Conservation (phyloP, 2,329 filamentous ascomycete genomes). For the Penicillium oxalicum region DNA sequence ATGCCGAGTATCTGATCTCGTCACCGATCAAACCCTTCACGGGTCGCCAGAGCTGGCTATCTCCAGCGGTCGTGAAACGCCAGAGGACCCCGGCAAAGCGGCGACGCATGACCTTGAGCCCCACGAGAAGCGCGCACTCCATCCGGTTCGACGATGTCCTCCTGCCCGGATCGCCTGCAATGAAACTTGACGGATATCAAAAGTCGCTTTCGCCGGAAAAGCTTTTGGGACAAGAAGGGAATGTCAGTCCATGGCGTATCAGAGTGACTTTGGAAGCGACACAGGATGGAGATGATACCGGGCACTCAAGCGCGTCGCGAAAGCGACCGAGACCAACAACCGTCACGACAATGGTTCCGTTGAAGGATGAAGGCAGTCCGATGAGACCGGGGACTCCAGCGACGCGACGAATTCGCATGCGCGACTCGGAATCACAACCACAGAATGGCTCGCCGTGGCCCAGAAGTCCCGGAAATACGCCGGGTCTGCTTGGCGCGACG, state of each 20-base stretch:
- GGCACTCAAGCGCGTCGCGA: slow-evolving; percentile 25
- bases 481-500: slow-evolving; percentile 21
- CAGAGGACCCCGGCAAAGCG: slow-evolving; percentile 32
- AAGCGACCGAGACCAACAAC: slow-evolving; percentile 30
- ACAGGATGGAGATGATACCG: slow-evolving; percentile 36
- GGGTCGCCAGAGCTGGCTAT: slow-evolving; percentile 37
- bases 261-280: slow-evolving; percentile 45
- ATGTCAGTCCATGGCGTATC: slow-evolving; percentile 45
- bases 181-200: slow-evolving; percentile 25
- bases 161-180: slow-evolving; percentile 35
- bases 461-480: slow-evolving; percentile 26
- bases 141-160: slow-evolving; percentile 40
- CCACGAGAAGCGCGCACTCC: slow-evolving; percentile 34
- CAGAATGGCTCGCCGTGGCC: slow-evolving; percentile 32
- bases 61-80: slow-evolving; percentile 29
- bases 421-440: slow-evolving; percentile 34
- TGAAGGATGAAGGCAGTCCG: slow-evolving; percentile 33
- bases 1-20: slow-evolving; percentile 39
- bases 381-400: slow-evolving; percentile 34
- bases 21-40: slow-evolving; percentile 36
- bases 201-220: slow-evolving; percentile 36
- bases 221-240: slow-evolving; percentile 28
- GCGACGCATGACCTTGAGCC: slow-evolving; percentile 31
- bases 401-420: slow-evolving; percentile 38
- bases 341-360: slow-evolving; percentile 37